A percentile compares a stretch with the other conserved stretches of the same genome.
Conservation (phyloP, 1,284 basidiomycete species). For the Cryptococcus sp. region DNA sequence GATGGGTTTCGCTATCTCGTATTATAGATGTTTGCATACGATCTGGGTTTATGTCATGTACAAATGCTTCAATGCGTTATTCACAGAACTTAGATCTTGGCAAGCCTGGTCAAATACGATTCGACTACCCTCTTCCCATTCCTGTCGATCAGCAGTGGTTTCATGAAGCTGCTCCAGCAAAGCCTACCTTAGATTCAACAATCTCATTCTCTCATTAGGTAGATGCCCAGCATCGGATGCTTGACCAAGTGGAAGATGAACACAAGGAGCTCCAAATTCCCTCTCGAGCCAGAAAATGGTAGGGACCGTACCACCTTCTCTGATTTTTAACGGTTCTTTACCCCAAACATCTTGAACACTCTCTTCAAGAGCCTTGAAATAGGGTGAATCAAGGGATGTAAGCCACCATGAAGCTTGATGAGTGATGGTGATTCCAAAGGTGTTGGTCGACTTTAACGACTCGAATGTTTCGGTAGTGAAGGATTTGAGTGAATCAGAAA, state of each 20-base stretch:
- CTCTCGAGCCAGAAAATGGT: constrained; percentile 90
- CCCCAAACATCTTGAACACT: constrained; percentile 84
- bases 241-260: constrained; percentile 46
- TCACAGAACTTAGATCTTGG: too few species aligned
- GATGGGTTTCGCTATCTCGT: too few species aligned
- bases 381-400: constrained; percentile 72
- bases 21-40: too few species aligned
- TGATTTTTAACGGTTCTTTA: constrained; percentile 73
- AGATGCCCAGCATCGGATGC: constrained; percentile 46
- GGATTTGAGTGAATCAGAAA: not conserved
- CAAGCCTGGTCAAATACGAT: constrained; percentile 34
- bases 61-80: too few species aligned
- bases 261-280: constrained; percentile 59
- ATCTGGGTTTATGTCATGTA: too few species aligned
- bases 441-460: not conserved
- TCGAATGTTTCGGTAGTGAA: not conserved
- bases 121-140: constrained; percentile 48
- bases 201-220: constrained; percentile 49
- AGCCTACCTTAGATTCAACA: constrained; percentile 47
- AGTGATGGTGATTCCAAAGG: constrained; percentile 64
- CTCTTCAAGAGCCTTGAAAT: constrained; percentile 75
- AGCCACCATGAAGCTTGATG: constrained; percentile 96
- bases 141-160: constrained; percentile 8
- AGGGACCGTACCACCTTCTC: constrained; percentile 87
- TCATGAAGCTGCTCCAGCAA: not conserved